Evolutionary conservation across 2,329 filamentous ascomycete species (phyloP).

Genomic region (Aspergillus texensis): DNA sequence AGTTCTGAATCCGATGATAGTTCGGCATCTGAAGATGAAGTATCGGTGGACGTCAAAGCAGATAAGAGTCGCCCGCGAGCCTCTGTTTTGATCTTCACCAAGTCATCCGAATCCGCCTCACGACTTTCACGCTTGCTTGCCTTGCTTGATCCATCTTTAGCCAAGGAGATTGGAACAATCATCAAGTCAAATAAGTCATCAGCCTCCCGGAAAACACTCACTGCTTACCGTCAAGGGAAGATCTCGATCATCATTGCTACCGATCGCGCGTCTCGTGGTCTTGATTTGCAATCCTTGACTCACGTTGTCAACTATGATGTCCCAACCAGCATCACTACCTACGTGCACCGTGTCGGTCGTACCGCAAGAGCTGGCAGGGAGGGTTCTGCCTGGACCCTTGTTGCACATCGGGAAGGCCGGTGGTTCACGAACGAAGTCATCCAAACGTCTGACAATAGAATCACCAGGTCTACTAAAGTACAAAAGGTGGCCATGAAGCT

Average conservation of each 20-base stretch:
- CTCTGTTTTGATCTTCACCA: constrained; percentile 79
- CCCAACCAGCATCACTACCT: constrained; percentile 76
- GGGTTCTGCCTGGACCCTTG: constrained; percentile 83
- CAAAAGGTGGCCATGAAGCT: constrained; percentile 36
- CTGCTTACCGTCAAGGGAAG: constrained; percentile 64
- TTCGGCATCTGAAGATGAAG: constrained; percentile 21
- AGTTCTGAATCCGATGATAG: constrained; percentile 22
- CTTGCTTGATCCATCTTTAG: constrained; percentile 64
- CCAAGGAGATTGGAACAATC: constrained; percentile 66
- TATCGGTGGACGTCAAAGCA: constrained; percentile 9
- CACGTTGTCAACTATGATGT: constrained; percentile 96
- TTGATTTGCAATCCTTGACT: constrained; percentile 76
- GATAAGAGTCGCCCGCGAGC: constrained; percentile 34
- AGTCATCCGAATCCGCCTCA: constrained; percentile 85
- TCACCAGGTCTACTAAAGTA: constrained; percentile 32
- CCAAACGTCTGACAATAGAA: constrained; percentile 42
- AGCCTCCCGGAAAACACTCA: constrained; percentile 67
- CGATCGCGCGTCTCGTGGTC: constrained; percentile 87
- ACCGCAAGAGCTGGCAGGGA: constrained; percentile 78
- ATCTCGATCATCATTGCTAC: constrained; percentile 82
- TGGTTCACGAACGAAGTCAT: constrained; percentile 92
- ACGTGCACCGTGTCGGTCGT: constrained; percentile 88
- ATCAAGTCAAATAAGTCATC: constrained; percentile 78
- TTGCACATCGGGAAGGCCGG: constrained; percentile 77
- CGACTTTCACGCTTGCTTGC: constrained; percentile 79